A percentile compares a stretch with the other conserved stretches of the same genome.
Conservation (phyloP, 225 moss, liverwort and hornwort genomes). For the Straminergon stramineum region DNA sequence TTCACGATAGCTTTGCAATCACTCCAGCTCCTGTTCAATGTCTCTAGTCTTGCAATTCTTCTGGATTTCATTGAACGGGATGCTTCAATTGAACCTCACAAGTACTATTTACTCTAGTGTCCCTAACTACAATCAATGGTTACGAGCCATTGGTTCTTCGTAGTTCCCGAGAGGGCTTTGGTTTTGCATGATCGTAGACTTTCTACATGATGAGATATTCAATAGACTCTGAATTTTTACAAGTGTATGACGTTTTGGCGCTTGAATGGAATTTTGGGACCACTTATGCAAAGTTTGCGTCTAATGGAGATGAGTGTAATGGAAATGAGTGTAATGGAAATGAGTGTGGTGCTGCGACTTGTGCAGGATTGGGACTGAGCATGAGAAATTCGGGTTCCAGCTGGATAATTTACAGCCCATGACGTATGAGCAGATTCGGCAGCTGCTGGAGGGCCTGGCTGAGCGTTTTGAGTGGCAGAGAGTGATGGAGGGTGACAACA, state of each 20-base stretch:
- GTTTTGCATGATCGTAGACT: not conserved
- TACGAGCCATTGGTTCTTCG: not conserved
- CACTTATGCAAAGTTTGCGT: not conserved
- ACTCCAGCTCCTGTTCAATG: not conserved
- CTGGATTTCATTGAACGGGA: not conserved
- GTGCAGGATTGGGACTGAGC: slow-evolving; percentile 82
- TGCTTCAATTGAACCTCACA: not conserved
- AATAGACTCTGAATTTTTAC: not conserved
- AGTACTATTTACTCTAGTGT: not conserved
- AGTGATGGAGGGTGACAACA: slow-evolving; percentile 54
- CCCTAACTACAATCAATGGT: not conserved
- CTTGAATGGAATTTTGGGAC: not conserved
- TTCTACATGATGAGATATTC: not conserved
- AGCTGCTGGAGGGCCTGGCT: slow-evolving; percentile 53
- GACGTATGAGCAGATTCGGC: slow-evolving; percentile 48
- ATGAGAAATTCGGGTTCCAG: slow-evolving; percentile 83
- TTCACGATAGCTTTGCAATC: not conserved
- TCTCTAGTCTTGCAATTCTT: not conserved
- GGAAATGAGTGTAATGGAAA: not conserved
- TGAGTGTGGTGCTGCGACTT: not conserved
- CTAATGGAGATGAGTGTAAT: not conserved
- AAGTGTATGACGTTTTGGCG: not conserved
- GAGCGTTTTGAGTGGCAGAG: slow-evolving; percentile 65
- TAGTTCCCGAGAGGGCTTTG: not conserved
- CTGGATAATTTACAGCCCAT: slow-evolving; percentile 49